Conservation (phyloP, 2,329 filamentous ascomycete genomes). For the Talaromyces sp. region DNA sequence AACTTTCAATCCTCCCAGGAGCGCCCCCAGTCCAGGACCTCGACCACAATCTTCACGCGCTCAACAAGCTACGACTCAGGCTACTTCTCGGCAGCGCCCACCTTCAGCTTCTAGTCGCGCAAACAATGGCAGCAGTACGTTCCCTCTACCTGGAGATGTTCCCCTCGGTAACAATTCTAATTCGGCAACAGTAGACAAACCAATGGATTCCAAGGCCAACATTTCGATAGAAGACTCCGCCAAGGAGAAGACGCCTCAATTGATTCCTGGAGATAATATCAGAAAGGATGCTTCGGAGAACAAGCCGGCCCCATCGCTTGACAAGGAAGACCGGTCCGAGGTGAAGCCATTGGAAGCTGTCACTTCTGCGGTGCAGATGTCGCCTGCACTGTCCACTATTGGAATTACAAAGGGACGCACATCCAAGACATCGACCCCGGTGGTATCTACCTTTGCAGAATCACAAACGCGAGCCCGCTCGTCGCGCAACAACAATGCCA, state of each 20-base stretch:
- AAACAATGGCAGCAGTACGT: constrained; percentile 51
- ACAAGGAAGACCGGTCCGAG: constrained; percentile 35
- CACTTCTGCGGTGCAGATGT: constrained; percentile 34
- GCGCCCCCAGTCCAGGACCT: constrained; percentile 60
- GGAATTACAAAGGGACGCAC: constrained; percentile 32
- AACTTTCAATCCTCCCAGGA: constrained; percentile 60
- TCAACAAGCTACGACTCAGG: constrained; percentile 70
- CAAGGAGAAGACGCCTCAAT: constrained; percentile 26
- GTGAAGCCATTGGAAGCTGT: constrained; percentile 29
- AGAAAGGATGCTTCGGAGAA: constrained; percentile 18
- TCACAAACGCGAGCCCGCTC: constrained; percentile 31
- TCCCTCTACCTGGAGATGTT: constrained; percentile 31
- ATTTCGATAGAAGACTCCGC: constrained; percentile 52
- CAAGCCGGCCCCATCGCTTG: constrained; percentile 27
- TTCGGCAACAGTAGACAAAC: constrained; percentile 30
- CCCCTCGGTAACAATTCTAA: constrained; percentile 27
- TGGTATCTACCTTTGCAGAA: constrained; percentile 37
- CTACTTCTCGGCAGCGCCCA: constrained; percentile 57
- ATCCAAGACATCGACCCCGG: constrained; percentile 43
- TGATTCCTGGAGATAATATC: constrained; percentile 36
- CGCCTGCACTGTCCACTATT: constrained; percentile 20
- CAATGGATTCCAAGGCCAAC: constrained; percentile 50
- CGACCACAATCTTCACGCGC: constrained; percentile 65
- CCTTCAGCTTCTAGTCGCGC: constrained; percentile 59
- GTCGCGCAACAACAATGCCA: constrained; percentile 32